Evolutionary conservation across 441 rosid genomes (phyloP), one percentile per base, ranked within the genome.

Genomic region (Dalechampia spathulata): DNA sequence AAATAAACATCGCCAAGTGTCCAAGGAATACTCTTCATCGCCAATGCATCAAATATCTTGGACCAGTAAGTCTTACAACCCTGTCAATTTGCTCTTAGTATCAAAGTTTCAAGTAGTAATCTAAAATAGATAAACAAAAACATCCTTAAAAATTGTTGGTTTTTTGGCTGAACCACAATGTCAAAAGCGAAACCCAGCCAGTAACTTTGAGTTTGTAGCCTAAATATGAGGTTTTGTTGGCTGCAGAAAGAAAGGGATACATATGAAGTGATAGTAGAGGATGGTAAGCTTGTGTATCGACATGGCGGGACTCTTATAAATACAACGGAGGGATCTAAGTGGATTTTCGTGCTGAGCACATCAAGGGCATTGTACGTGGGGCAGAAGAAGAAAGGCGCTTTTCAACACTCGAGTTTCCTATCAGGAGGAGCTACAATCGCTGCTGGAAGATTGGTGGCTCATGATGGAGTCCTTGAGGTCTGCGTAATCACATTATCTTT

Each of bases 381-480:
- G n/a, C 76, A 80, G 68, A 90, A 90, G 82, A 83, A 83, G 80
- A 90, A 87, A 57, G 94, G 94, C 6, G 62, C 49, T 37, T 90
- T 90, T 56, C 92, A 90, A 71, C 96, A 90, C 71, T 90, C 97
- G 1, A 90, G 95, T 69, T 90, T 90, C 71, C 74, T 85, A 12
- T 73, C 94, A 16, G 92, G 97, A 23, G 97, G 81, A 0, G 92
- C 96, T 52, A 90, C 82, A 55, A 74, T 84, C 0, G 91, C 97
- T 36, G 92, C 96, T 44, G 96, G 97, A 30, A 80, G 96, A 68
- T 56, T 87, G 58, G 85, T 85, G 0, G 87, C 92, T 42, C 76
- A 62, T 27, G 62, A 78, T 21, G 97, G 96, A 7, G 65, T 82
- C 37, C 90, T 89, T 13, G 78, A 83, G 96, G 90, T 78, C 69